phyloP scores from a whole-genome alignment of 1,139 yeast species.

The Kluyveromyces marxianus region DNA sequence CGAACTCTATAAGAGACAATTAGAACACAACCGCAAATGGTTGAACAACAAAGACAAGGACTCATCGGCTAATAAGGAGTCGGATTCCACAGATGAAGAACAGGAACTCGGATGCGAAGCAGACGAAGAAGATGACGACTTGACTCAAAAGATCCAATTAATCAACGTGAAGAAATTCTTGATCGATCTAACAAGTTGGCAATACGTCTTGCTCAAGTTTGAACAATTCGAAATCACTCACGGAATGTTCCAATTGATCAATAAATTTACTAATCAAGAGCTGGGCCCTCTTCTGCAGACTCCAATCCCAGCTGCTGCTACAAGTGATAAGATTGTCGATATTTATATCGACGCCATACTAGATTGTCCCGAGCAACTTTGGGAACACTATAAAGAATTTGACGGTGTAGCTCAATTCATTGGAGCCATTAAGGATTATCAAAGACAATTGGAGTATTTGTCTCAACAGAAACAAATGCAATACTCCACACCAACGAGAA shows the following conservation, averaged over 20 bases:
- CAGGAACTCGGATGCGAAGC: slow-evolving; percentile 9
- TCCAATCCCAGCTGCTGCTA: slow-evolving; percentile 21
- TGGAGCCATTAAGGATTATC: slow-evolving; percentile 20
- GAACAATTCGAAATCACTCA: slow-evolving; percentile 28
- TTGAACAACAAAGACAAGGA: slow-evolving; percentile 17
- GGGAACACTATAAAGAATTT: slow-evolving; percentile 24
- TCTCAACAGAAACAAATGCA: slow-evolving; percentile 20
- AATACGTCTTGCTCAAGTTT: slow-evolving; percentile 24
- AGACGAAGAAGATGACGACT: slow-evolving; percentile 25
- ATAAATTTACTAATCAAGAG: slow-evolving; percentile 28
- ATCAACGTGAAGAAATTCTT: slow-evolving; percentile 29
- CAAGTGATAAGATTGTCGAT: slow-evolving; percentile 22
- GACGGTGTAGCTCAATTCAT: slow-evolving; percentile 24
- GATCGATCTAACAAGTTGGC: slow-evolving; percentile 29
- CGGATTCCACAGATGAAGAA: slow-evolving; percentile 26
- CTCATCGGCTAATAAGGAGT: slow-evolving; percentile 19
- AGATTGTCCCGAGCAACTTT: slow-evolving; percentile 22
- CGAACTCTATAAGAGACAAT: slow-evolving; percentile 31
- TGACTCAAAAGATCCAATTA: slow-evolving; percentile 24
- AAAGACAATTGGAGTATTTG: slow-evolving; percentile 11
- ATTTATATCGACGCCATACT: slow-evolving; percentile 23
- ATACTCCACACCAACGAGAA: slow-evolving; percentile 20
- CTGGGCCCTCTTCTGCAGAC: slow-evolving; percentile 29
- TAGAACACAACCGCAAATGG: slow-evolving; percentile 24
- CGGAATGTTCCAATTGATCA: slow-evolving; percentile 27